phyloP scores from a whole-genome alignment of 1,284 basidiomycete species.

The Ustilago curta region DNA sequence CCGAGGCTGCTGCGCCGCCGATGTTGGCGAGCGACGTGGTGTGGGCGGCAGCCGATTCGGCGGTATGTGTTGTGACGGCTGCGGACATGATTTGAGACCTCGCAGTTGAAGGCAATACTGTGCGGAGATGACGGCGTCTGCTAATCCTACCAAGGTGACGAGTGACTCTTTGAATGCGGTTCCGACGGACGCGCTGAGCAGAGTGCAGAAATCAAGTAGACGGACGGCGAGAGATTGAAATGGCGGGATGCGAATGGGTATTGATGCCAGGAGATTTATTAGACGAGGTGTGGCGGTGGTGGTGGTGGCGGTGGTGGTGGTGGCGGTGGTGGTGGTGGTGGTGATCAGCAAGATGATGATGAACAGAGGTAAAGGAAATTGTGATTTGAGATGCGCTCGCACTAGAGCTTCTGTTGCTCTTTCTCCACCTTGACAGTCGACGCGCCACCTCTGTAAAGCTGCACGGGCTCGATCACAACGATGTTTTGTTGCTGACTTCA shows the following conservation, averaged over 20 bases:
- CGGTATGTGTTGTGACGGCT: conserved; percentile 40
- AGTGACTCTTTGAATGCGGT: neutral
- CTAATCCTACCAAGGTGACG: neutral
- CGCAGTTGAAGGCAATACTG: neutral
- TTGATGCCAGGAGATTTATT: no score
- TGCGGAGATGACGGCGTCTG: neutral
- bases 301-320: conserved; percentile 9
- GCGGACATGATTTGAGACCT: conserved; percentile 30
- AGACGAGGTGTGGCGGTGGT: neutral
- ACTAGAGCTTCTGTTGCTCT: conserved; percentile 20
- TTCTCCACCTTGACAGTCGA: conserved; percentile 35
- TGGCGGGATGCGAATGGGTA: neutral
- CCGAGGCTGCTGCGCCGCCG: conserved; percentile 46
- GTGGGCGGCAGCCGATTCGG: conserved; percentile 22
- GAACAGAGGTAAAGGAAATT: neutral
- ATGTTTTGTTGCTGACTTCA: neutral
- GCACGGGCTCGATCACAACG: conserved; percentile 28
- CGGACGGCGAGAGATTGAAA: neutral
- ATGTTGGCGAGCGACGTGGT: conserved; percentile 34
- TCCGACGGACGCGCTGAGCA: neutral
- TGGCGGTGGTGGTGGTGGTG: conserved; percentile 7
- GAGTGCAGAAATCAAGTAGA: no score
- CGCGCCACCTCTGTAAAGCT: conserved; percentile 28
- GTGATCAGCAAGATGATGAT: conserved; percentile 6
- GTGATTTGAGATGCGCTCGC: neutral